Base-by-base conservation (phyloP, 2,329 filamentous ascomycete genomes). In the Hirsutella minnesotensis region DNA sequence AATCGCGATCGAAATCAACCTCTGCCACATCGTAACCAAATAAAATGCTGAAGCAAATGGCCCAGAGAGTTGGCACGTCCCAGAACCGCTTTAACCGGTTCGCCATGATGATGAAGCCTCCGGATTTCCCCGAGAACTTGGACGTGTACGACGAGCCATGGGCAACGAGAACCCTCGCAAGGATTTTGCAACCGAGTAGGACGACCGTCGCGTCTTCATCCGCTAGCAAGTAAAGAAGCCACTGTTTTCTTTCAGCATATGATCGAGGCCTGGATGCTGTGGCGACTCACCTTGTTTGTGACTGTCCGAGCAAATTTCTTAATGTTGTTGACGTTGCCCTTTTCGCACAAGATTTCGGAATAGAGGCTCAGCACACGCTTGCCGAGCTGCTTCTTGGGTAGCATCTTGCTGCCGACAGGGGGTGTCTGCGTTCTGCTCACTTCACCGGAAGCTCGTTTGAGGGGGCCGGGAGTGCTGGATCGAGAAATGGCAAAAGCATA, bases 291-390 rank as follows among this genome's bases (percentile, higher is more conserved):
- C 73, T 95, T 95, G 53, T 94, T 95, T 19, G 90, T 95, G 9
- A 98, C 90, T 1, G 90, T 94, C 56, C 83, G 85, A 5, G 88
- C 86, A 67, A 98, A 96, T 53, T 88, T 92, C 56, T 81, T 79
- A 44, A 95, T 83, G 47, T 83, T 79, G 13, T 68, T 68, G 9
- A 73, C 65, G 49, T 81, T 86, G 19, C 73, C 73, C 52, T 78
- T 77, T 47, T 86, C 79, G 54, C 88, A 95, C 9, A 95, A 68
- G 10, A 95, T 70, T 21, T 80, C 73, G 8, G 83, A 75, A 55
- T 92, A 90, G 63, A 94, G 79, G 49, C 77, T 77, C 18, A 95
- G 66, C 42, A 95, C 76, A 47, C 75, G 79, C 31, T 81, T 72
- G 8, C 86, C 88, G 31, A 94, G 67, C 46, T 88, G 78, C 49